Percentiles rank a stretch among this genome's conserved stretches.
These are phyloP conservation scores for Monosporascus sp. DNA, from an alignment of 2,329 filamentous ascomycete species.

Conservation along the genomic window DNA sequence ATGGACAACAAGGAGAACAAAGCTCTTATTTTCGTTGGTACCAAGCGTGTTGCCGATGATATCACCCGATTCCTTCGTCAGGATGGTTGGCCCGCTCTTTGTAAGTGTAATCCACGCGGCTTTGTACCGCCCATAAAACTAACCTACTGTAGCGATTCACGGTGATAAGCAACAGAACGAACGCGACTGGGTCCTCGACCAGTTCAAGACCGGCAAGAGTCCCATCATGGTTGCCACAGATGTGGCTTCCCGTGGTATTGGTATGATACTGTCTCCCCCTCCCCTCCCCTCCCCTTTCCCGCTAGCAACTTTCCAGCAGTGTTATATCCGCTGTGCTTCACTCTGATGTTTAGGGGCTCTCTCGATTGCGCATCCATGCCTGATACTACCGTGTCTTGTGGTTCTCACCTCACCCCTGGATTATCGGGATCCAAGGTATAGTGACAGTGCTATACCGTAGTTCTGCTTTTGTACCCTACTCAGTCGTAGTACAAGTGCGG, in stretches of 20 bases:
- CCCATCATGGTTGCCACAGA: conserved; percentile 99
- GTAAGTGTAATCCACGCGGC: conserved; percentile 55
- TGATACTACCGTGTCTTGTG: conserved; percentile 78
- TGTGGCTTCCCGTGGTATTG: conserved; percentile 99
- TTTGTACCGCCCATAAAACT: conserved; percentile 37
- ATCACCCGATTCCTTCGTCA: conserved; percentile 97
- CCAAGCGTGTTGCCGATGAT: conserved; percentile 94
- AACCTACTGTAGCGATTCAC: conserved; percentile 71
- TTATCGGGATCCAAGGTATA: conserved; percentile 80
- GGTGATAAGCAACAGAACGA: conserved; percentile 99
- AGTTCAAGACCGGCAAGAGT: conserved; percentile 99
- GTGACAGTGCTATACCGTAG: conserved; percentile 66
- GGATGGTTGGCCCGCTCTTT: conserved; percentile 95
- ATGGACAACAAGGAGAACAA: conserved; percentile 98
- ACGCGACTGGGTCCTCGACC: conserved; percentile 98
- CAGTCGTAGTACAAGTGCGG: conserved; percentile 66
- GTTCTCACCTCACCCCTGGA: conserved; percentile 68
- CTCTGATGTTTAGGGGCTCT: conserved; percentile 86
- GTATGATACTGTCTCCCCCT: conserved; percentile 70
- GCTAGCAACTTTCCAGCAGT: conserved; percentile 54
- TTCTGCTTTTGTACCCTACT: conserved; percentile 68
- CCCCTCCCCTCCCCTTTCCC: conserved; percentile 26
- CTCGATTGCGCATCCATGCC: conserved; percentile 87
- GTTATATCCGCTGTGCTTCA: conserved; percentile 68
- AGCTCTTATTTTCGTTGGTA: conserved; percentile 87